A percentile compares a stretch with the other conserved stretches of the same genome.
Evolutionary conservation across 2,329 filamentous ascomycete genomes (phyloP).

Genomic region (Alternaria gaisen): DNA sequence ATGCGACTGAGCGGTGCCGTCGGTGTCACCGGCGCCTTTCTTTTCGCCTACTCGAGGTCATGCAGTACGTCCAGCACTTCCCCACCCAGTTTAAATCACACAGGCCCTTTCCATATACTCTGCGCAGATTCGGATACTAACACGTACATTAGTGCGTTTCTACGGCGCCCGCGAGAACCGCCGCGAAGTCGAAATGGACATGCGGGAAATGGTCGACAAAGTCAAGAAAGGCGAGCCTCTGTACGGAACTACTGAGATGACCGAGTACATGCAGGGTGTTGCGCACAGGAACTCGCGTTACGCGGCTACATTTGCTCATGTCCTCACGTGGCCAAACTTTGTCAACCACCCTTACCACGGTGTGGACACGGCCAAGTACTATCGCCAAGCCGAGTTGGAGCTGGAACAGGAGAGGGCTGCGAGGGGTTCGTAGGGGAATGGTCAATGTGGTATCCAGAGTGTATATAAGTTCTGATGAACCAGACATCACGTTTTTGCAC

Average conservation of each 20-base stretch:
- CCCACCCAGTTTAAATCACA: background rate
- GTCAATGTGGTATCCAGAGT: constrained; percentile 29
- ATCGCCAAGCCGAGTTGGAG: constrained; percentile 92
- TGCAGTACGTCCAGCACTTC: constrained; percentile 68
- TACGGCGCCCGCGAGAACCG: constrained; percentile 94
- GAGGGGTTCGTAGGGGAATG: background rate
- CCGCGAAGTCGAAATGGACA: constrained; percentile 93
- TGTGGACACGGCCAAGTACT: constrained; percentile 98
- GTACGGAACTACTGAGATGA: constrained; percentile 81
- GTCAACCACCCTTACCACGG: constrained; percentile 90
- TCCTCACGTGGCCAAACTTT: constrained; percentile 97
- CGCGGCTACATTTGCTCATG: constrained; percentile 81
- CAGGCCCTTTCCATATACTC: background rate
- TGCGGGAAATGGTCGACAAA: constrained; percentile 96
- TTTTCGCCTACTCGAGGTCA: constrained; percentile 86
- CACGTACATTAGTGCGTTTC: constrained; percentile 75
- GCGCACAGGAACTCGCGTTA: constrained; percentile 93
- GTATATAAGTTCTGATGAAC: constrained; percentile 36
- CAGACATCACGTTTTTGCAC: constrained; percentile 43
- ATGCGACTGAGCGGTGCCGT: constrained; percentile 81
- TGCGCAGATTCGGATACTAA: constrained; percentile 8
- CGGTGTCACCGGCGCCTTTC: constrained; percentile 78
- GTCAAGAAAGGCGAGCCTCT: constrained; percentile 91
- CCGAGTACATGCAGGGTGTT: constrained; percentile 91
- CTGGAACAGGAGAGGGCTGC: constrained; percentile 74